Base-by-base conservation (phyloP, 2,329 filamentous ascomycete species). In the Eutypella sp. region DNA sequence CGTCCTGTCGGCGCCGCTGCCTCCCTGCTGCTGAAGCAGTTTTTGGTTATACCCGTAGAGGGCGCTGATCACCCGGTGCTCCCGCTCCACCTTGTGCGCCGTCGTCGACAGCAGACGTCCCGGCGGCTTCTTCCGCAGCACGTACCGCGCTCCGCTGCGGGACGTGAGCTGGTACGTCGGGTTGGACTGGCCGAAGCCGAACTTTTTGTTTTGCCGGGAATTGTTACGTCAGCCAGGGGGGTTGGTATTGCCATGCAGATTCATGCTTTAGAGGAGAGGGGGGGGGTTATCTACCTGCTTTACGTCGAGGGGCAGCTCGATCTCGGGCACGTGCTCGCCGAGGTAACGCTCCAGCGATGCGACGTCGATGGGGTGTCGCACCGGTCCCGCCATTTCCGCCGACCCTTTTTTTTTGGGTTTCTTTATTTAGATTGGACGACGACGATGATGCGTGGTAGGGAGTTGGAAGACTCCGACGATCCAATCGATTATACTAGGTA, bases 81-180 rank as follows among this genome's bases (percentile, higher is more conserved):
- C 93, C 58, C 93, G 87, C 71, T 99, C 93, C 60, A 99, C 92
- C 66, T 92, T 87, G 73, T 99, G 93, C 9, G 93, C 93, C 2
- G 92, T 92, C 71, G 90, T 89, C 58, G 89, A 96, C 41, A 97
- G 78, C 33, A 99, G 84, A 70, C 85, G 83, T 53, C 93, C 93
- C n/a, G 93, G 92, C 1, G 93, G 93, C 72, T 97, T 97, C 79
- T 99, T 97, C 65, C 93, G 89, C 73, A 97, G 79, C 27, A 99
- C 93, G 70, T 85, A 96, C 62, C 84, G 82, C 56, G 73, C 67
- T 42, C 83, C 81, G 62, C 19, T 39, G 54, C 81, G 75, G 43
- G 83, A 83, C 15, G 84, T 95, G 61, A 97, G 76, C 61, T 92
- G 89, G 71, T 97, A 99, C 2, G 93, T 99, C 38, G 93, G 93